Conservation (phyloP, 306 rosid species). For the Senna siamea region DNA sequence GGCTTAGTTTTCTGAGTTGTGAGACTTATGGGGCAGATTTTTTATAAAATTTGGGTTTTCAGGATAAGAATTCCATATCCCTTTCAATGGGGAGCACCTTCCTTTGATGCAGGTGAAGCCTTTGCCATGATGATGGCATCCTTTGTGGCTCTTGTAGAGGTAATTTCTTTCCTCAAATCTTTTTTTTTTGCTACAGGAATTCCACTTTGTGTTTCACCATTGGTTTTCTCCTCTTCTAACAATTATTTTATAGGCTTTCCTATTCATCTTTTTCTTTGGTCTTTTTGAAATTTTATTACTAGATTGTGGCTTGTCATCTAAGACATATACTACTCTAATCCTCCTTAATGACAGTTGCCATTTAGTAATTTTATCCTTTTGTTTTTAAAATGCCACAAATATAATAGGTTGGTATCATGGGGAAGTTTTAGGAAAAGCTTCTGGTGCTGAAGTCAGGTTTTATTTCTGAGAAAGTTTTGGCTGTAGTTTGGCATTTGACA, state of each 20-base stretch:
- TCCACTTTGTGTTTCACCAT: conserved; percentile 15
- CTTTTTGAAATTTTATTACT: conserved; percentile 12
- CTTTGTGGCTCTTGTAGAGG: conserved; percentile 95
- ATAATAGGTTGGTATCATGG: neutral
- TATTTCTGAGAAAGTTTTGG: conserved; percentile 12
- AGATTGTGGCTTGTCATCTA: neutral
- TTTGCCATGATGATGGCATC: conserved; percentile 99
- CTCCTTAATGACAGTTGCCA: neutral
- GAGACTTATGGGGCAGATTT: conserved; percentile 29
- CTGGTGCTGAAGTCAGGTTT: neutral
- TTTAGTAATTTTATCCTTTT: conserved; percentile 14
- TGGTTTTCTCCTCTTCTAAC: conserved; percentile 21
- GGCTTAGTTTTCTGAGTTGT: conserved; percentile 34
- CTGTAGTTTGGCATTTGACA: neutral
- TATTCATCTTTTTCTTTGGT: conserved; percentile 13
- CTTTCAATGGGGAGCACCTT: conserved; percentile 99
- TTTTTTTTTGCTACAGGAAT: conserved; percentile 15
- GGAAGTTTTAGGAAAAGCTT: neutral
- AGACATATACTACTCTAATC: conserved; percentile 9
- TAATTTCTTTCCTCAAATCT: conserved; percentile 43
- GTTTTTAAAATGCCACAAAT: neutral
- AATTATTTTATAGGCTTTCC: conserved; percentile 11
- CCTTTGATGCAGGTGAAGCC: conserved; percentile 99
- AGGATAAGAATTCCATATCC: conserved; percentile 99
- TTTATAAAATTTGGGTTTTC: conserved; percentile 49